Evolutionary conservation across 805 yeast genomes (phyloP), one percentile per base, ranked within the genome.

Genomic region (Yarrowia bubula): DNA sequence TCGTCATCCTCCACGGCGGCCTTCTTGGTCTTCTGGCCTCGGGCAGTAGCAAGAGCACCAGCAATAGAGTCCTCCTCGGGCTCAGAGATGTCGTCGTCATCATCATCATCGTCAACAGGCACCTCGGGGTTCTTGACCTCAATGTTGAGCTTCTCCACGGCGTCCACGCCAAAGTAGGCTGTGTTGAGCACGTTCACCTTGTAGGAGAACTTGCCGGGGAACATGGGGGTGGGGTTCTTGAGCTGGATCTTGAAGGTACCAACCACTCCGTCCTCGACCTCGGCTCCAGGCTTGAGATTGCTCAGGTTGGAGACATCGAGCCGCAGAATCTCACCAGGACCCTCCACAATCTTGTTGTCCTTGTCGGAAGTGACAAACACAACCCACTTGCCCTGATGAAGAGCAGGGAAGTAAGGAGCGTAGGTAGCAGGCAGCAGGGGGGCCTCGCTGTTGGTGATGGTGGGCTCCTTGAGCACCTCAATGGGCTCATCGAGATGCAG

Each of bases 111-210:
- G 0, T 41, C 68, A 14, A 67, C 58, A 11, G 86, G 83, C 15
- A 41, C 33, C 38, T 15, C 38, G 38, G 86, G 83, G 22, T 84
- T 80, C 70, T 83, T 80, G 39, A 92, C 96, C n/a, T 82, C 79
- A 87, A 92, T 82, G 28, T 78, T 77, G 55, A 90, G 76, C 9
- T 92, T 88, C 67, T 87, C 82, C 69, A 87, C 90, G 28, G 90
- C 74, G 73, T 93, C 98, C 17, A 84, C 77, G 6, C 97, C 96
- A 74, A 90, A 90, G 75, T 90, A 92, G 50, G 89, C 86, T 63
- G 89, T 82, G 65, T 89, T 87, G 72, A 86, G 85, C 72, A 93
- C 75, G 28, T 86, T 77, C 15, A 92, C 78, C 76, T 92, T 83
- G 80, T 90, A 90, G 69, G 84, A 86, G 72, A 77, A 84, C 46